These are phyloP conservation scores for Lecanicillium sp. DNA, from an alignment of 2,329 filamentous ascomycete species.

Conservation along the genomic window DNA sequence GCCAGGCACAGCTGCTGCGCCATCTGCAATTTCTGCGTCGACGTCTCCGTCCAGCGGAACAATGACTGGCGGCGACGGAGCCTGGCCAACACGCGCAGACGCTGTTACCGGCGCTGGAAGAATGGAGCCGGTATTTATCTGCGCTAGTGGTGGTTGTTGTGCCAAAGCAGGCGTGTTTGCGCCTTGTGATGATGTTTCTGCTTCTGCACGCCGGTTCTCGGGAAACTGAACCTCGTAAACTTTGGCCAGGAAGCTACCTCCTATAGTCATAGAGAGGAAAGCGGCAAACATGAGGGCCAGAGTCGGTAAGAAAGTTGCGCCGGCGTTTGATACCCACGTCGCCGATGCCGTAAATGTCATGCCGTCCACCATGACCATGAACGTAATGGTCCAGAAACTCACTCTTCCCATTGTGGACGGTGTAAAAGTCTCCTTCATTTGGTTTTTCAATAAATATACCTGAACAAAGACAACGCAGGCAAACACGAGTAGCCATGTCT, in stretches of 20 bases:
- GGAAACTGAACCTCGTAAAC: constrained; percentile 50
- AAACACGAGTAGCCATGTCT: constrained; percentile 51
- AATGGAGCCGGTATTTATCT: constrained; percentile 19
- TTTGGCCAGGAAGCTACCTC: constrained; percentile 50
- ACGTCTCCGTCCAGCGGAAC: constrained; percentile 58
- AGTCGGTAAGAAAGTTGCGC: constrained; percentile 48
- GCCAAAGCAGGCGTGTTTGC: constrained; percentile 15
- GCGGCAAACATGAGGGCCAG: constrained; percentile 42
- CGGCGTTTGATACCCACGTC: constrained; percentile 48
- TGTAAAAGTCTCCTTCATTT: constrained; percentile 60
- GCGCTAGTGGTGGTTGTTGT: constrained; percentile 14
- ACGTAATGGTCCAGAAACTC: constrained; percentile 54
- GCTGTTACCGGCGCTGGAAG: constrained; percentile 35
- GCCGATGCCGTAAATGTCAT: constrained; percentile 49
- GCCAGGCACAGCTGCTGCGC: constrained; percentile 26
- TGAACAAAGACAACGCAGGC: constrained; percentile 52
- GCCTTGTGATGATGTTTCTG: constrained; percentile 19
- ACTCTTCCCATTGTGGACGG: constrained; percentile 60
- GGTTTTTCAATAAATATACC: constrained; percentile 52
- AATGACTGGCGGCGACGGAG: constrained; percentile 39
- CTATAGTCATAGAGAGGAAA: constrained; percentile 50
- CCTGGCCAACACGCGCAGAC: constrained; percentile 10
- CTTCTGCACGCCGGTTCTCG: constrained; percentile 42
- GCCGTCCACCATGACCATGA: constrained; percentile 57
- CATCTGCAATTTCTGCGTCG: constrained; percentile 49